Evolutionary conservation across 148 eudicot genomes (phyloP), one percentile per base, ranked within the genome.

Genomic region (Persicaria maculosa): DNA sequence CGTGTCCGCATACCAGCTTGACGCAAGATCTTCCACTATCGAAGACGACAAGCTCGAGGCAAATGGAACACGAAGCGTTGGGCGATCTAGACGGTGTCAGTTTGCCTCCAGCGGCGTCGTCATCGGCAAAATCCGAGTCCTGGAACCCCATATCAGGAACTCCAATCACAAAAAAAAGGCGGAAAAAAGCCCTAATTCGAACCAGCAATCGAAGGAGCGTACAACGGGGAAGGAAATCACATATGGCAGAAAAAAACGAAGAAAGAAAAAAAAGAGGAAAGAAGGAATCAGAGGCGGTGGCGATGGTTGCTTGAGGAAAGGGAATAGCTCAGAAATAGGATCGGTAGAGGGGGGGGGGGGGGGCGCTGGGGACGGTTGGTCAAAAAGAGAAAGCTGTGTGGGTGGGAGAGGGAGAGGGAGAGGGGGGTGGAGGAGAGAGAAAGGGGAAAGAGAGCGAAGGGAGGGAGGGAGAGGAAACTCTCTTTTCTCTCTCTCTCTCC

Each of bases 1-100:
- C 81, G 53, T 94, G 98, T 17, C 96, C 96, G 45, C 98, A 94
- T 81, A 82, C 89, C 44, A 94, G 97, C 92, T 92, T 95, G 10
- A 97, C 93, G 87, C 91, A 87, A 47, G 98, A 90, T 84, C 98
- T 88, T 55, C 82, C 92, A 73, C 91, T 93, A 75, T 81, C 76
- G 50, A 90, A 90, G 50, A 81, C 74, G 43, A 95, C 96, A 43
- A 47, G 71, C 59, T 95, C 98, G 11, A 92, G 87, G 74, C 98
- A 95, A 80, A 95, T 90, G 67, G 98, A 95, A 70, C 98, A 95
- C 55, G 89, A 83, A 52, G 84, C 87, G 9, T 71, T 68, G 14
- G 83, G 77, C 9, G 83, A 76, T 25, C 80, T 79, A 72, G 74
- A 54, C 14, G 81, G 68, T 31, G 40, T 31, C 40, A 31, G 40